Evolutionary conservation across 1,284 basidiomycete species (phyloP), one percentile per base, ranked within the genome.

Genomic region (Austroboletus novae-zelandiae): DNA sequence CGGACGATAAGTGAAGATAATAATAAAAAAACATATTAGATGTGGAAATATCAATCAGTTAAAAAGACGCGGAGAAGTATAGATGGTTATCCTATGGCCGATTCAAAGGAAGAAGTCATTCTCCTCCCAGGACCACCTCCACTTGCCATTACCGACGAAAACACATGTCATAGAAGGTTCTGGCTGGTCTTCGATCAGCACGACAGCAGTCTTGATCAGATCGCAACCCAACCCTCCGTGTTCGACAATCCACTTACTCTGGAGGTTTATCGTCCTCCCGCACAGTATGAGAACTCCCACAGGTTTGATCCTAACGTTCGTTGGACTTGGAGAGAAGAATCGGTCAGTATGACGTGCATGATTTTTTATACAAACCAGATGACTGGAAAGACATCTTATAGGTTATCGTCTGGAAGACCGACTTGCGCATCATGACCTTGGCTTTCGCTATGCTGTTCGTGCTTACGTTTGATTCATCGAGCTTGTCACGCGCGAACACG

Each of bases 301-400:
- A 73, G 81, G 7, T 88, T 89, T 58, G 82, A 89, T 60, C 80
- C 81, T 0, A 48, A 68, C 14, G 84, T 85, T 18, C 75, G 84
- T 8, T 89, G 86, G 86, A 88, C 85, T 10, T 84, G 79, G 76
- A 65, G 79, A 34, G 84, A 89, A 62, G 86, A 89, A 65, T 10
- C 17, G 47, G 47, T 48, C 29, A 32, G 47, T 10, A 73, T 73
- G 61, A 78, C 25, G 25, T 25, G 25, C 25, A 25, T 78, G 52
- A 25, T 71, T 31, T 37, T 41, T 18, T 23, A 18, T 10, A 31
- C 20, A 35, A 34, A 31, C 25, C 40, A 23, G 7, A 45, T 23
- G 49, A 53, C 44, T 42, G 52, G 15, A 50, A 81, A 17, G 5
- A 23, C n/a, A 25, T 29, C 9, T 15, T 15, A 17, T 13, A 50